Conservation (phyloP, 2,329 filamentous ascomycete genomes). For the Ophiostoma ips region DNA sequence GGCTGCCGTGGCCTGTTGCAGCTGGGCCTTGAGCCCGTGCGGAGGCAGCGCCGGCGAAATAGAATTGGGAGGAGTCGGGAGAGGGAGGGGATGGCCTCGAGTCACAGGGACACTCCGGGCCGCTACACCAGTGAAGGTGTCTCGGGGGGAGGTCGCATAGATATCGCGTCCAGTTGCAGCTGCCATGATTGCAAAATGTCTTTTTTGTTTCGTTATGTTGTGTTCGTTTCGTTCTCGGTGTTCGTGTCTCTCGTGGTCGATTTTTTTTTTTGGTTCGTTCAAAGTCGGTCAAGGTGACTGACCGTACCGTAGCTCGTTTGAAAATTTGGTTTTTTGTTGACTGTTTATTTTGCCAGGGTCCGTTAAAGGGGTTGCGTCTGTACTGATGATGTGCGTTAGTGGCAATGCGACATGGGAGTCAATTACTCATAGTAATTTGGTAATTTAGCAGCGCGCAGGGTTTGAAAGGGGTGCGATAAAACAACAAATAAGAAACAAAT, state of each 20-base stretch:
- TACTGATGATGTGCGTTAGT: constrained; percentile 1
- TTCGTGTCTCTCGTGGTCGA: neutral
- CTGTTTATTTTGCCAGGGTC: constrained; percentile 2
- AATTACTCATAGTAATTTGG: neutral
- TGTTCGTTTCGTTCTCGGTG: constrained; percentile 3
- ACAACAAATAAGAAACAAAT: neutral
- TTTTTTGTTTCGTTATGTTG: constrained; percentile 17
- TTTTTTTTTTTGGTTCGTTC: neutral
- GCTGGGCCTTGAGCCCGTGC: constrained; percentile 60
- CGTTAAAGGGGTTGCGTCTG: neutral
- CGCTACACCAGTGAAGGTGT: constrained; percentile 62
- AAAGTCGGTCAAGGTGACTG: neutral
- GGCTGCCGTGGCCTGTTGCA: constrained; percentile 36
- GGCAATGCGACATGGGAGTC: neutral
- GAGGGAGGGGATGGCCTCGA: constrained; percentile 52
- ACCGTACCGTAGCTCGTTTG: neutral
- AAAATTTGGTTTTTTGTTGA: neutral
- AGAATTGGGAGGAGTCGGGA: constrained; percentile 89
- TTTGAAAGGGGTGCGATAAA: neutral
- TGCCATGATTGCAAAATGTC: constrained; percentile 47
- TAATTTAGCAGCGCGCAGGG: neutral
- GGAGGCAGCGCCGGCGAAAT: constrained; percentile 80
- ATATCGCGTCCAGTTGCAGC: constrained; percentile 51
- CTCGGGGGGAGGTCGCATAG: constrained; percentile 47
- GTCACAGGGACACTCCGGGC: constrained; percentile 50